Evolutionary conservation across 495 filamentous ascomycete genomes (phyloP), one percentile per base, ranked within the genome.

Genomic region (Talaromyces adpressus): DNA sequence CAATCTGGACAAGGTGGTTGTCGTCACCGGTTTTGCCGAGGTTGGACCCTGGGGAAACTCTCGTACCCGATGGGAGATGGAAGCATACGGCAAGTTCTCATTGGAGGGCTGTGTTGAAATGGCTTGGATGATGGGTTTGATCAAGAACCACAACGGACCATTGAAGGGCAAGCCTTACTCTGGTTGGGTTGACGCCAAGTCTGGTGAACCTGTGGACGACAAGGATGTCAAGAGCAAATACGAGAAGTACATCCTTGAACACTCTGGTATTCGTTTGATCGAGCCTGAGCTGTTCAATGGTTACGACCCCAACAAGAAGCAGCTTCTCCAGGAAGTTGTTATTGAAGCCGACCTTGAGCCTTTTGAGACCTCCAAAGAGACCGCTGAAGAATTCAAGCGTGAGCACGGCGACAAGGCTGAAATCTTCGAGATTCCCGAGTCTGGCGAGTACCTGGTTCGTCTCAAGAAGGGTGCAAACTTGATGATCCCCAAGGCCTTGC

Each of bases 51-150:
- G 94, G 95, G 94, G 94, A 78, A 99, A 97, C 78, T 91, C 95
- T 1, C 87, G 95, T 63, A 99, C 94, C 39, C 86, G 94, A 36
- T 99, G 94, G 94, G 92, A 99, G 77, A 99, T 98, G 93, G 94
- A 99, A 76, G 92, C 95, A 11, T 85, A 92, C 67, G 94, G 94
- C 68, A 82, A 95, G 70, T 99, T 99, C 80, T 98, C 95, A 18
- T 86, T 98, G 18, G 94, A 98, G 75, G 94, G 94, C 18, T 98
- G 94, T 71, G 89, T 99, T 63, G 94, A 99, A 76, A 98, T 99
- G 94, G 92, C 94, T 32, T 99, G 94, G 94, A 91, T 99, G 71
- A 99, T 98, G 94, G 95, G 95, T 62, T 87, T 98, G 63, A 98
- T 99, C 77, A 96, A 90, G 79, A 95, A 99, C 73, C 91, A 96